phyloP scores from a whole-genome alignment of 1,139 yeast genomes.

The Meyerozyma carpophila region DNA sequence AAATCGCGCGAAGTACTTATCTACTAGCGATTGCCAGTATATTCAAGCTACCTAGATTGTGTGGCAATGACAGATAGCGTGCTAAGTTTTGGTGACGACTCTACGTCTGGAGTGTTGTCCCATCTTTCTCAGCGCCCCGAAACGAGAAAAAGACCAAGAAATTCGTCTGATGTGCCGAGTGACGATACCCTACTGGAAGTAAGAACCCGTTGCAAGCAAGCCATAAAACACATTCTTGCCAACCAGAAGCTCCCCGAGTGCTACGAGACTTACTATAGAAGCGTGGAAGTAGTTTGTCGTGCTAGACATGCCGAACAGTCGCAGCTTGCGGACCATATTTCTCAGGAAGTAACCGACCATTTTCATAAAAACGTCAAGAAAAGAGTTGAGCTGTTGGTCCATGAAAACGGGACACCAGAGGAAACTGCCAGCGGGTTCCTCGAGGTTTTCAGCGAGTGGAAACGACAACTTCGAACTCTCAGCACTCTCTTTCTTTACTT shows the following conservation, averaged over 20 bases:
- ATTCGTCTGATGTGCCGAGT: slow-evolving; percentile 1
- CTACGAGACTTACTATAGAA: slow-evolving; percentile 22
- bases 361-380: slow-evolving; percentile 5
- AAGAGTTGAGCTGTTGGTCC: not conserved
- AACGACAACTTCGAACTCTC: slow-evolving; percentile 17
- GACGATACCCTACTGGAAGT: not conserved
- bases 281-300: slow-evolving; percentile 31
- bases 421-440: slow-evolving; percentile 10
- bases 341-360: slow-evolving; percentile 14
- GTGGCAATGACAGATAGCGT: not conserved
- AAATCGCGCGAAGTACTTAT: not conserved
- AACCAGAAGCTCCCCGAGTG: slow-evolving; percentile 16
- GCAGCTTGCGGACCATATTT: slow-evolving; percentile 18
- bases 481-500: slow-evolving; percentile 30
- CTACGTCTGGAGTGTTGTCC: not conserved
- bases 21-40: no score
- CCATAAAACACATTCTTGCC: slow-evolving; percentile 18
- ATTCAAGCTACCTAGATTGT: no score
- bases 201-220: slow-evolving; percentile 5
- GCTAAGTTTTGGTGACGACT: not conserved
- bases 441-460: slow-evolving; percentile 20
- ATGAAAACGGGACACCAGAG: not conserved
- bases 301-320: slow-evolving; percentile 30
- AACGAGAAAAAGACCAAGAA: not conserved
- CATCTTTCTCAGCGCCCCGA: not conserved